Base-by-base conservation (phyloP, 257 asterid species). In the Nicotiana paniculata region DNA sequence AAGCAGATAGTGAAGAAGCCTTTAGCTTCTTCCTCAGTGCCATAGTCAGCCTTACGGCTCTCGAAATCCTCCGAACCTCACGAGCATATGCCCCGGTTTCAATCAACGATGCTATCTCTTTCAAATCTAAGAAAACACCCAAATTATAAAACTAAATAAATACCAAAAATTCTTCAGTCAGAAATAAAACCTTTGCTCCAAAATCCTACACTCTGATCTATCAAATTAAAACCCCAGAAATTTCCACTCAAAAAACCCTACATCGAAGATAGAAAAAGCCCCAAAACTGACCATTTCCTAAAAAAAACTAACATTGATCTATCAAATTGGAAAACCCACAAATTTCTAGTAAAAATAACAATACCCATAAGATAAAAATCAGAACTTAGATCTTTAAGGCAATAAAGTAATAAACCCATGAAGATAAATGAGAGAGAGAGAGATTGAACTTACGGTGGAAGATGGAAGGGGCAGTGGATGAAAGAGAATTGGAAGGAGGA, bases 81-180 rank as follows among this genome's bases (percentile, higher is more conserved):
- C 96, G 91, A 15, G 93, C 84, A 83, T 93, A 90, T 43, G 97
- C 98, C 30, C 97, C 98, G 28, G 88, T 88, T 91, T 94, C 98
- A 84, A 94, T 87, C 91, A 93, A 77, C 1, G 90, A 88, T 9
- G 93, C 91, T 68, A 93, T 93, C 84, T 92, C 97, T 85, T 93
- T 95, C 95, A 95, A 87, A 79, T 88, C 98, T 93, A 82, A 83
- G 6, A 59, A 26, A 21, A 35, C 51, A 81, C 79, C 70, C 57
- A 90, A 81, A 21, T 24, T 64, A 4, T 48, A 65, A 16, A 30
- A 16, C 53, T 67, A 35, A 32, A 30, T 32, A 48, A 18, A 74
- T 55, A 6, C 70, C 21, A 59, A 77, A 59, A 79, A 46, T 17
- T 33, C 9, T 18, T 58, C 64, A 58, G 9, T 58, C 26, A 5